Evolutionary conservation across 2,329 filamentous ascomycete species (phyloP).

Genomic region (Plectosphaerella cucumerina): DNA sequence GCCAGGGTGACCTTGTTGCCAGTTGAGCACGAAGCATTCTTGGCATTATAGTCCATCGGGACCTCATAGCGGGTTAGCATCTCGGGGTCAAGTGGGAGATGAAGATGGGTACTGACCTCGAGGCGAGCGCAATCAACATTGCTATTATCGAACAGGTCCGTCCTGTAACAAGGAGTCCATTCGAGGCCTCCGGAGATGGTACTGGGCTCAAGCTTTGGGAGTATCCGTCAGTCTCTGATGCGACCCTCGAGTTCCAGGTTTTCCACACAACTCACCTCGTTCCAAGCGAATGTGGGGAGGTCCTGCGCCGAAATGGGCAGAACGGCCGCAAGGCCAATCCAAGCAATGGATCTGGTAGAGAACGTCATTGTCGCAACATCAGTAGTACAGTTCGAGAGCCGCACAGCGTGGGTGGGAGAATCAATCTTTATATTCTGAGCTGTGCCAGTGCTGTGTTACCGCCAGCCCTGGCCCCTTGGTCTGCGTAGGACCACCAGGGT

Average conservation of each 20-base stretch:
- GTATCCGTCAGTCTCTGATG: background rate
- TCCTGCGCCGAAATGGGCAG: background rate
- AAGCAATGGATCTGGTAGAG: too few relatives aligned
- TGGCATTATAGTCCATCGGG: background rate
- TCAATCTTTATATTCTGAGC: too few relatives aligned
- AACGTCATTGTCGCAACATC: too few relatives aligned
- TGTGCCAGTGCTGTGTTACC: too few relatives aligned
- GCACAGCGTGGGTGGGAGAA: too few relatives aligned
- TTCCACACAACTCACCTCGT: background rate
- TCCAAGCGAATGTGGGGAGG: background rate
- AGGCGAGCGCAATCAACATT: background rate
- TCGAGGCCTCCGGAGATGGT: background rate
- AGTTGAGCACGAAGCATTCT: background rate
- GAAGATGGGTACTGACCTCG: background rate
- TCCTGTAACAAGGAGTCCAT: background rate
- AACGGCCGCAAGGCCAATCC: too few relatives aligned
- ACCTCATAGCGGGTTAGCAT: background rate
- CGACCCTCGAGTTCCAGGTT: background rate
- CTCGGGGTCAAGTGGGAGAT: background rate
- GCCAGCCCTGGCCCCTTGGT: too few relatives aligned
- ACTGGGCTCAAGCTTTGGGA: background rate
- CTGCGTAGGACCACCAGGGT: too few relatives aligned
- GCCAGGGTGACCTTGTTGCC: background rate
- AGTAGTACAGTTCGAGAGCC: too few relatives aligned
- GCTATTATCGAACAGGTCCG: background rate